Evolutionary conservation across 2,329 filamentous ascomycete genomes (phyloP), one percentile per base, ranked within the genome.

Genomic region (Botrytis sinoallii): DNA sequence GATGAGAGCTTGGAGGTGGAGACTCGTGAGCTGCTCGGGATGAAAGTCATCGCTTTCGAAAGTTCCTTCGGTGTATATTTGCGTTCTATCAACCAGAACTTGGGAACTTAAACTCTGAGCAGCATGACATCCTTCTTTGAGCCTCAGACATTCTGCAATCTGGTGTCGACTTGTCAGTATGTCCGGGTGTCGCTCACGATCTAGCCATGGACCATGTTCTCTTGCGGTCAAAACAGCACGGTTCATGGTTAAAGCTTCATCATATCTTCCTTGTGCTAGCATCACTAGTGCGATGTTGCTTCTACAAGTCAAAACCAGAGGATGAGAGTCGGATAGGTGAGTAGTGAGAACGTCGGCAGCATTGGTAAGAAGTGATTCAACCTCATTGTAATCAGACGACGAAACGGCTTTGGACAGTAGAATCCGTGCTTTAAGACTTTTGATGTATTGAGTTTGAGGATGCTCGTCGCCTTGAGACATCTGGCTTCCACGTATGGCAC

Each of bases 101-200:
- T 73, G 71, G 29, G 78, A 75, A 66, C 77, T 78, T n/a, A 79
- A 42, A 48, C 65, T 60, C 52, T 77, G 76, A n/a, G 77, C 78
- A 4, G 75, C 76, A 69, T 75, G 72, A n/a, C 74, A 76, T n/a
- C 78, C 77, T 48, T 76, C 75, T 46, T 76, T 76, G 10, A 75
- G 66, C 18, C 75, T 74, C 6, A 79, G 40, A 20, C 77, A 73
- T 71, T 77, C 75, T 9, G 77, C 75, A 20, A 79, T 73, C 40
- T 78, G 75, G 64, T 79, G 75, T n/a, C 76, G 76, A 57, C 77
- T 79, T 12, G 74, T 78, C 32, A 79, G 64, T n/a, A 77, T 78
- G 44, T 79, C 78, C 2, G 78, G 78, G 68, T 79, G 77, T 29
- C 74, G 75, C 25, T 75, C 73, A 32, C 76, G 60, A 14, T 79